Percentiles rank a stretch among this genome's conserved stretches.
These are phyloP conservation scores for Boletus edulis DNA, from an alignment of 768 basidiomycete species.

Conservation along the genomic window DNA sequence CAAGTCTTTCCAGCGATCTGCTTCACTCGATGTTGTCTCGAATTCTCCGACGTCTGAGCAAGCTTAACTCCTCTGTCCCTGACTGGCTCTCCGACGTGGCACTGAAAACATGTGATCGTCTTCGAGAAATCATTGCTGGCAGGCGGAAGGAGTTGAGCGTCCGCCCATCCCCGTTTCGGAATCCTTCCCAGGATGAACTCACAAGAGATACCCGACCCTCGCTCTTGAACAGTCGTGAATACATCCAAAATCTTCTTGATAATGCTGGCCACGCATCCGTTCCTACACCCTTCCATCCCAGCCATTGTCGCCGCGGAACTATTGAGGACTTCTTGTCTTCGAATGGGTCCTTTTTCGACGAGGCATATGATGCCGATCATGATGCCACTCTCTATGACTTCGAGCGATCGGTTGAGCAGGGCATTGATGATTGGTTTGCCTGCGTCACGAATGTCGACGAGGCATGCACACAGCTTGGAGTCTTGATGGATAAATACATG, in stretches of 20 bases:
- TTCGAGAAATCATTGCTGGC: neutral
- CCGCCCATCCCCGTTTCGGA: neutral
- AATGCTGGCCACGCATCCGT: neutral
- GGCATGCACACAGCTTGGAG: conserved; percentile 12
- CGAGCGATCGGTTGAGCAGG: conserved; percentile 30
- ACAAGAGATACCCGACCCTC: neutral
- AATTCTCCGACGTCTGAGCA: too few relatives aligned
- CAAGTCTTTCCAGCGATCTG: too few relatives aligned
- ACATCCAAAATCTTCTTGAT: neutral
- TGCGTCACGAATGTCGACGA: neutral
- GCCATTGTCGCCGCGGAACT: conserved; percentile 1
- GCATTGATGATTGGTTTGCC: conserved; percentile 33
- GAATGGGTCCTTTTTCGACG: conserved; percentile 5
- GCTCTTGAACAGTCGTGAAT: neutral
- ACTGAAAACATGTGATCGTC: neutral
- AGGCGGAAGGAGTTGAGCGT: neutral
- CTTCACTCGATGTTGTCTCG: too few relatives aligned
- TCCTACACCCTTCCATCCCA: neutral
- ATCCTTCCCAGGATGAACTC: neutral
- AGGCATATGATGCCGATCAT: conserved; percentile 4
- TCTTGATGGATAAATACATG: conserved; percentile 28
- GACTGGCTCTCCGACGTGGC: neutral
- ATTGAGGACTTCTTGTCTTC: conserved; percentile 17
- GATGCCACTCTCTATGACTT: conserved; percentile 34
- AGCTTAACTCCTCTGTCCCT: neutral